Conservation (phyloP, 208 protist genomes). For the Trypanosoma vivax region DNA sequence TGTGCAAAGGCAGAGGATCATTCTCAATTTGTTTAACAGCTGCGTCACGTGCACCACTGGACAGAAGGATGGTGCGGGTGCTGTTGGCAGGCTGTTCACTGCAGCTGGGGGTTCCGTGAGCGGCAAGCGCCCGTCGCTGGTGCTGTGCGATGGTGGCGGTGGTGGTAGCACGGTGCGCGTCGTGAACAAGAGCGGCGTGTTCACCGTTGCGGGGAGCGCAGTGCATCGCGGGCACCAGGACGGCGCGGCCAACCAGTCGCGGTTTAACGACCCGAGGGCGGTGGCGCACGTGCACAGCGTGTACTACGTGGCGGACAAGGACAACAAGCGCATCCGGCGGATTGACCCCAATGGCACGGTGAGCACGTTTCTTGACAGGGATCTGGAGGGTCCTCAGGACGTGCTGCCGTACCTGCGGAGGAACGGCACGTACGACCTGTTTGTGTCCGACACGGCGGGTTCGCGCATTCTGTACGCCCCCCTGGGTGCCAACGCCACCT, state of each 20-base stretch:
- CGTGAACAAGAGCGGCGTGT: conserved; percentile 28
- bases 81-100: conserved; percentile 33
- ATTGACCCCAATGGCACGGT: conserved; percentile 21
- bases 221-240: conserved; percentile 19
- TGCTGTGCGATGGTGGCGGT: conserved; percentile 48
- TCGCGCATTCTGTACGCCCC: conserved; percentile 24
- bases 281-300: conserved; percentile 15
- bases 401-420: conserved; percentile 11
- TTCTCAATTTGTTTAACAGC: conserved; percentile 7
- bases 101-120: conserved; percentile 20
- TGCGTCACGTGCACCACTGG: conserved; percentile 1
- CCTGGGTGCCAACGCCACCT: neutral
- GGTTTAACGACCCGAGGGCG: conserved; percentile 24
- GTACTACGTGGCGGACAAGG: conserved; percentile 45
- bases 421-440: conserved; percentile 12
- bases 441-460: conserved; percentile 41
- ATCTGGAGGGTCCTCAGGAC: conserved; percentile 16
- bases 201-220: conserved; percentile 37
- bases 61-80: conserved; percentile 31
- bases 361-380: conserved; percentile 19
- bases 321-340: conserved; percentile 46
- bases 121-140: conserved; percentile 8
- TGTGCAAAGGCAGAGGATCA: neutral
- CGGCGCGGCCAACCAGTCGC: conserved; percentile 14
- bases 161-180: conserved; percentile 35